These are phyloP conservation scores for Epipyxis sp. DNA, from an alignment of 108 stramenopile genomes.

Conservation along the genomic window DNA sequence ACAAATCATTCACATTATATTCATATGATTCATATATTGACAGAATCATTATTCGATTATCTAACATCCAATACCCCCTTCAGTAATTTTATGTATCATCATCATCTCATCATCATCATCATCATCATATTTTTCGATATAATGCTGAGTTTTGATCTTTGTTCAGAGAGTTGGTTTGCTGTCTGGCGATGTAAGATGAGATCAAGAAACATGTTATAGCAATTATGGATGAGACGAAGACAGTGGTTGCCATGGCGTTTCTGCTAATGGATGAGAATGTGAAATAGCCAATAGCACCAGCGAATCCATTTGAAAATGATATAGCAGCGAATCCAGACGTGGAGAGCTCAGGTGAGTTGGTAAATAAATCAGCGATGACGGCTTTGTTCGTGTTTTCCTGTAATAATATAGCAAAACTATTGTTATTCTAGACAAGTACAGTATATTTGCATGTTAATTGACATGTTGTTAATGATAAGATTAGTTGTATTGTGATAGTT, in stretches of 20 bases:
- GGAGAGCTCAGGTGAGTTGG: not conserved
- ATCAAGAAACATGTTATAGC: not conserved
- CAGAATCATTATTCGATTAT: too few species aligned
- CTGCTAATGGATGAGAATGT: not conserved
- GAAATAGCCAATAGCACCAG: constrained; percentile 21
- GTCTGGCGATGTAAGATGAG: not conserved
- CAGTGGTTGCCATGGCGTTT: not conserved
- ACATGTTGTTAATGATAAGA: too few species aligned
- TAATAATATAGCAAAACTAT: constrained; percentile 9
- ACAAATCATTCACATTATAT: too few species aligned
- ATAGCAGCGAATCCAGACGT: constrained; percentile 12
- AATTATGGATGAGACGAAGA: not conserved
- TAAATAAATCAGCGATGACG: constrained; percentile 8
- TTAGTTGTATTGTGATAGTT: too few species aligned
- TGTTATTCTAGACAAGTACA: constrained; percentile 1
- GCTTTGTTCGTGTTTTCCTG: constrained; percentile 28
- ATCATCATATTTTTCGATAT: too few species aligned
- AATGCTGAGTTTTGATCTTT: too few species aligned
- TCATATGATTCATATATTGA: too few species aligned
- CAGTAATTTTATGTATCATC: too few species aligned
- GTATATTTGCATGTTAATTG: too few species aligned
- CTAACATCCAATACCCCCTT: too few species aligned
- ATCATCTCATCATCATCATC: too few species aligned
- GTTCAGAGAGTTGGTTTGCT: too few species aligned
- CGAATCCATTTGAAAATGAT: constrained; percentile 5